A percentile compares a stretch with the other conserved stretches of the same genome.
Evolutionary conservation across 2,329 filamentous ascomycete genomes (phyloP).

Genomic region (Fusarium abutilonis): DNA sequence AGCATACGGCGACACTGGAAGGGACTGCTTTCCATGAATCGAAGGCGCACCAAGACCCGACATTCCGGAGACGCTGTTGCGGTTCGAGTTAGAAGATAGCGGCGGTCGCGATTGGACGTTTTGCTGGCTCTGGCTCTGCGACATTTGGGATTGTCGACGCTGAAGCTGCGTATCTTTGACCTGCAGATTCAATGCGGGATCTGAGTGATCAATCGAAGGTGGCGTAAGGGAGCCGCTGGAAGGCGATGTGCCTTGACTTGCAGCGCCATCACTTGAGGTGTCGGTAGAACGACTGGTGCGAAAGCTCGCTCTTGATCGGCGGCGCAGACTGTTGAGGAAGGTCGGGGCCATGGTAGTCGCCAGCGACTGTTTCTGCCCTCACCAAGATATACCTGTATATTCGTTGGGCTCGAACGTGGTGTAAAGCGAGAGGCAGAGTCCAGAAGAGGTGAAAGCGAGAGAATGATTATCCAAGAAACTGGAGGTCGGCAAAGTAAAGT

Average conservation of each 20-base stretch:
- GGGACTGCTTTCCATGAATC: constrained; percentile 63
- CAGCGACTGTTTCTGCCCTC: constrained; percentile 35
- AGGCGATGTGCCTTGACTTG: constrained; percentile 67
- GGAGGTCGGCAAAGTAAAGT: constrained; percentile 12
- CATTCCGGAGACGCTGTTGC: constrained; percentile 73
- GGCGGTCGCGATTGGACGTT: constrained; percentile 50
- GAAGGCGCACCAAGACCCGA: constrained; percentile 67
- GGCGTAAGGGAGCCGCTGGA: constrained; percentile 78
- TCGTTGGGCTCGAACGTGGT: constrained; percentile 15
- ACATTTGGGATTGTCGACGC: constrained; percentile 29
- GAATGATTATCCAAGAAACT: constrained; percentile 26
- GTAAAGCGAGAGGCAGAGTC: constrained; percentile 13
- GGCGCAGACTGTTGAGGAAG: constrained; percentile 77
- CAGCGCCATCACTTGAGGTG: constrained; percentile 67
- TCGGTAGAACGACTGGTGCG: constrained; percentile 71
- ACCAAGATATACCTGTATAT: constrained; percentile 13
- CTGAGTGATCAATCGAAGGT: constrained; percentile 75
- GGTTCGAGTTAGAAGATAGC: constrained; percentile 58
- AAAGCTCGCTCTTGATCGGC: constrained; percentile 80
- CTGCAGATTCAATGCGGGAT: constrained; percentile 71
- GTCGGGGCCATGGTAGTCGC: constrained; percentile 63
- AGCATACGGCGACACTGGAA: constrained; percentile 79
- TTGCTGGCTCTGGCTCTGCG: constrained; percentile 39
- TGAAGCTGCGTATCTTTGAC: constrained; percentile 56
- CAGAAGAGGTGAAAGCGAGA: constrained; percentile 8